A percentile compares a stretch with the other conserved stretches of the same genome.
Conservation (phyloP, 257 asterid genomes). For the Nicotiana knightiana region DNA sequence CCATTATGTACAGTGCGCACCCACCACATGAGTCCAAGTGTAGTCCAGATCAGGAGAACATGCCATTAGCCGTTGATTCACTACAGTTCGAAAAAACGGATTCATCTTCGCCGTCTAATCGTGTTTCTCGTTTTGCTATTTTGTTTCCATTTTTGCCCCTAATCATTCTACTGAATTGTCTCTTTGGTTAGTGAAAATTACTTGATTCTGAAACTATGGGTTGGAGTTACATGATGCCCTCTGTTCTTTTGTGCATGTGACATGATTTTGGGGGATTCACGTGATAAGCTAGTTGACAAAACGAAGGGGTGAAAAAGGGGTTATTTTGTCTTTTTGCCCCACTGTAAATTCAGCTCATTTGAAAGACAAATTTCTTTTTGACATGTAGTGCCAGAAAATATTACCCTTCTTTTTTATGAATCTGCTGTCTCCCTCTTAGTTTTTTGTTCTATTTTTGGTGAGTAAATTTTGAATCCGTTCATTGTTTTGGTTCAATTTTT, state of each 20-base stretch:
- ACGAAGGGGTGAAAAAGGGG: constrained; percentile 25
- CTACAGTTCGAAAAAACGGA: constrained; percentile 61
- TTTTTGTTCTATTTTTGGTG: neutral
- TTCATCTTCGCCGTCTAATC: constrained; percentile 22
- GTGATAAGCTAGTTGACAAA: constrained; percentile 53
- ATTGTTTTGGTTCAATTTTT: neutral
- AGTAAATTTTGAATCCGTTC: neutral
- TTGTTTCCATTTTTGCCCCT: constrained; percentile 49
- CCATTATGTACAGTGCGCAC: constrained; percentile 89
- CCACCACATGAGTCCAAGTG: constrained; percentile 80
- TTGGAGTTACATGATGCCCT: neutral
- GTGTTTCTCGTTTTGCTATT: neutral
- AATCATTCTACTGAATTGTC: neutral
- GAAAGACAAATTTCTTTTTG: neutral
- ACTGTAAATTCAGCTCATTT: constrained; percentile 43
- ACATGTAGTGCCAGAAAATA: constrained; percentile 21
- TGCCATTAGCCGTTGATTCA: constrained; percentile 97
- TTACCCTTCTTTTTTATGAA: neutral
- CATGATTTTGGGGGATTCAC: constrained; percentile 40
- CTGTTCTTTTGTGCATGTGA: constrained; percentile 20
- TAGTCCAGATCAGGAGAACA: constrained; percentile 99
- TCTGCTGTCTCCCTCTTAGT: neutral
- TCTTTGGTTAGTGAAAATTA: neutral
- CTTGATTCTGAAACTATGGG: neutral
- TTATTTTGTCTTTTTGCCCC: constrained; percentile 41